These are phyloP conservation scores for Castanea sativa DNA, from an alignment of 306 rosid genomes.

Conservation along the genomic window DNA sequence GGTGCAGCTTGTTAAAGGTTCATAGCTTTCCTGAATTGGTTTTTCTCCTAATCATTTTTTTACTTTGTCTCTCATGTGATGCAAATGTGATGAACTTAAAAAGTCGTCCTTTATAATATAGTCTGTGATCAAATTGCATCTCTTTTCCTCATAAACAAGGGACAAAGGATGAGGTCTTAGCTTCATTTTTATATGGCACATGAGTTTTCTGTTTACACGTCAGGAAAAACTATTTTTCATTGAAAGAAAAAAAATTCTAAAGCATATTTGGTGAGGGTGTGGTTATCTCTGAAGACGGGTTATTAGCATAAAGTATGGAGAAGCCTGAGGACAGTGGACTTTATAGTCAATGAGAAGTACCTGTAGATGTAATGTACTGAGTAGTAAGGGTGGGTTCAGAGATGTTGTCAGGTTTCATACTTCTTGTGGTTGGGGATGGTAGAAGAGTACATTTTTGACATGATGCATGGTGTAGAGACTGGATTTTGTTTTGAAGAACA, in stretches of 20 bases:
- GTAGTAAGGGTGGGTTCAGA: too few relatives aligned
- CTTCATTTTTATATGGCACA: not conserved
- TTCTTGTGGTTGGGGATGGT: too few relatives aligned
- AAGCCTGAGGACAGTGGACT: too few relatives aligned
- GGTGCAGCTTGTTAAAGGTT: not conserved
- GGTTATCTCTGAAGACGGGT: too few relatives aligned
- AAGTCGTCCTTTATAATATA: not conserved
- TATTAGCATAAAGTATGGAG: too few relatives aligned
- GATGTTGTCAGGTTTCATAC: too few relatives aligned
- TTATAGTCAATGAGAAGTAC: too few relatives aligned
- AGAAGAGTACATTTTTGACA: too few relatives aligned
- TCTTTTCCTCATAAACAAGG: not conserved
- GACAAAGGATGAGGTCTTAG: not conserved
- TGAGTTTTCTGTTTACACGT: not conserved
- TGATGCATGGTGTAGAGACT: too few relatives aligned
- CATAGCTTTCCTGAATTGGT: conserved; percentile 1
- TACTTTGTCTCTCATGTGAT: not conserved
- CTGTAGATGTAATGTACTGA: too few relatives aligned
- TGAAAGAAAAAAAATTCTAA: not conserved
- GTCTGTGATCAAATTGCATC: not conserved
- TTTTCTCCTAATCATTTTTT: conserved; percentile 7
- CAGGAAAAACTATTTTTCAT: not conserved
- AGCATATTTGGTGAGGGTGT: not conserved
- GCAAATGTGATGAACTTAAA: not conserved
- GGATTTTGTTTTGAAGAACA: too few relatives aligned